Evolutionary conservation across 78 protist species (phyloP), one percentile per base, ranked within the genome.

Genomic region (Guillardia theta): DNA sequence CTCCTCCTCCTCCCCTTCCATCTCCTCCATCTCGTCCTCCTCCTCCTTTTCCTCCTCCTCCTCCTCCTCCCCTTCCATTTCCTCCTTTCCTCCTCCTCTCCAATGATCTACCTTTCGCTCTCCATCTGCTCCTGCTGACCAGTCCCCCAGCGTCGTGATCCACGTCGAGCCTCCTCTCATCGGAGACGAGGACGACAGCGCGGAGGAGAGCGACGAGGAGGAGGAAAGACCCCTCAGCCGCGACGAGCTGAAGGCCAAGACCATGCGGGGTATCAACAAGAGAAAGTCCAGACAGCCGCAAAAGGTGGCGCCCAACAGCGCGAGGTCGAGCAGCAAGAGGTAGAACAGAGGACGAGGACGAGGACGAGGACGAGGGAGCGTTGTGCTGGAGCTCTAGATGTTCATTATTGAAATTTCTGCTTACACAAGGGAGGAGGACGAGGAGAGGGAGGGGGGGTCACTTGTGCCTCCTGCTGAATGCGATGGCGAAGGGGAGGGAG

Each of bases 191-290:
- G 90, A 78, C 9, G 90, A 78, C 48, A 44, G 53, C 8, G 90
- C 24, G 6, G 90, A 78, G 6, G 45, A 37, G 53, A 43, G 53
- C 48, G 90, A 78, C 45, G 48, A 78, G 53, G 53, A 78, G 90
- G 64, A 88, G 47, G 93, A 88, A 64, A 54, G 93, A 1, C 93
- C 93, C 5, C 64, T 88, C 45, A 30, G 46, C 27, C 93, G 93
- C 44, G 93, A 88, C 6, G 93, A 88, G 93, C 58, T 15, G 58
- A 9, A 87, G 92, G 92, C 92, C 54, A 87, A 87, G 30, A 87
- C 92, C 44, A 48, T 87, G 64, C 48, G 92, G 4, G 92, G 92
- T n/a, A 18, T 87, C 64, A 87, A 18, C 64, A 87, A 87, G 58
- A 48, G 92, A 15, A 47, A 87, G 78, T 30, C 78, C 6, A 64